These are phyloP conservation scores for Podaxis carcinomalis DNA, from an alignment of 768 basidiomycete species.

Conservation along the genomic window DNA sequence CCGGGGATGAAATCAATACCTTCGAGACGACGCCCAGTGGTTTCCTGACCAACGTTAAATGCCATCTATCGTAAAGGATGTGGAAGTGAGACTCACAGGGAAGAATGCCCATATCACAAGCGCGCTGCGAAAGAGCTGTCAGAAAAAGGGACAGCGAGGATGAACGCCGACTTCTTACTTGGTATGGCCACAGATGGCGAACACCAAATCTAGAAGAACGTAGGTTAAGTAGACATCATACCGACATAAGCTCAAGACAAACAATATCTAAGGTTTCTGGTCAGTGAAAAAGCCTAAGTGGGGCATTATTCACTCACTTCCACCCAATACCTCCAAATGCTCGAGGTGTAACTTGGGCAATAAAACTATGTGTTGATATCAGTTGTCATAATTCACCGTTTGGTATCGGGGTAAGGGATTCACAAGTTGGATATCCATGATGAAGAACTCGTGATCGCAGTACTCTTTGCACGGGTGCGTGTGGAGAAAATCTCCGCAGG, in stretches of 20 bases:
- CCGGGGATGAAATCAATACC: conserved; percentile 16
- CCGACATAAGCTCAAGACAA: neutral
- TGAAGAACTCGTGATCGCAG: conserved; percentile 38
- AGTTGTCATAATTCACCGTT: neutral
- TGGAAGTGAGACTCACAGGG: conserved; percentile 23
- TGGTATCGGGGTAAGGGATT: conserved; percentile 1
- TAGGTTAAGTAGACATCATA: neutral
- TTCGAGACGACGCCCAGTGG: conserved; percentile 38
- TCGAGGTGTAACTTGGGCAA: conserved; percentile 39
- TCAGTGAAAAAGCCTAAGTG: neutral
- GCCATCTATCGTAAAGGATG: neutral
- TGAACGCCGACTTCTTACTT: conserved; percentile 23
- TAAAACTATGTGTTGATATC: conserved; percentile 25
- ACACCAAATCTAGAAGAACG: conserved; percentile 31
- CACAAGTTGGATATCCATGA: conserved; percentile 45
- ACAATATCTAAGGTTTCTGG: neutral
- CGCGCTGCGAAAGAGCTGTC: conserved; percentile 17
- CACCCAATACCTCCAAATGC: conserved; percentile 37
- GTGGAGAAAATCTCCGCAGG: conserved; percentile 43
- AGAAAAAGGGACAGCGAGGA: neutral
- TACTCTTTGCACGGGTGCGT: conserved; percentile 39
- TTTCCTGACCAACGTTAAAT: conserved; percentile 27
- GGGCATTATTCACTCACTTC: conserved; percentile 25
- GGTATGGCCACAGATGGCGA: conserved; percentile 41
- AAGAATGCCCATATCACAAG: conserved; percentile 41